Percentiles rank a stretch among this genome's conserved stretches.
phyloP scores from a whole-genome alignment of 1,284 basidiomycete genomes.

The Phellopilus nigrolimitatus region DNA sequence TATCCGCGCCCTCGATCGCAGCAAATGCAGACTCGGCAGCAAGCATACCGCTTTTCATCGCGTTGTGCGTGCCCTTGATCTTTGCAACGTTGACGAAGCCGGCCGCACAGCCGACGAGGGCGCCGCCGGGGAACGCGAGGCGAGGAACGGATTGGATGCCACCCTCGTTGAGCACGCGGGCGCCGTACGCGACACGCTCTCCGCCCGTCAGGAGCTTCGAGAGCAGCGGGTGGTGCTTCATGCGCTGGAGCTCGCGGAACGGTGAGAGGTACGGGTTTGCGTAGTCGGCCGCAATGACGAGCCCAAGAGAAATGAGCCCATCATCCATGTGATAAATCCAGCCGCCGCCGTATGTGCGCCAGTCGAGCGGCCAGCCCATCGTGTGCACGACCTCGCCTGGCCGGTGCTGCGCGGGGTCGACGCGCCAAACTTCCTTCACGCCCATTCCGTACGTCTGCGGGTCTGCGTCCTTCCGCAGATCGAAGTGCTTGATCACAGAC shows the following conservation, averaged over 20 bases:
- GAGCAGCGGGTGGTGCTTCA: constrained; percentile 98
- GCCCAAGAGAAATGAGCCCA: constrained; percentile 85
- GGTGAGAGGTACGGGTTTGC: constrained; percentile 92
- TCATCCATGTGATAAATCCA: constrained; percentile 97
- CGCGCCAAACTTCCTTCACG: constrained; percentile 96
- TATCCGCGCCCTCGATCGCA: constrained; percentile 40
- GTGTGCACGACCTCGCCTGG: constrained; percentile 91
- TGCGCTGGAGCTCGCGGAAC: constrained; percentile 88
- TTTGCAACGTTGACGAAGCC: constrained; percentile 97
- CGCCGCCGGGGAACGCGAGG: constrained; percentile 93
- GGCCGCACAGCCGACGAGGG: constrained; percentile 91
- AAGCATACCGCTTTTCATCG: constrained; percentile 99
- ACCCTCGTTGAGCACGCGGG: constrained; percentile 89
- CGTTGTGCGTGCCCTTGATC: constrained; percentile 99
- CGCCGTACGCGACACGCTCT: constrained; percentile 86
- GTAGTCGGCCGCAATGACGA: constrained; percentile 95
- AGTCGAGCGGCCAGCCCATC: constrained; percentile 89
- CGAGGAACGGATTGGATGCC: constrained; percentile 92
- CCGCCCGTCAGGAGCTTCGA: constrained; percentile 74
- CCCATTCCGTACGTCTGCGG: constrained; percentile 97
- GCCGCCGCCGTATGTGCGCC: constrained; percentile 87
- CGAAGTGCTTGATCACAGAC: constrained; percentile 74
- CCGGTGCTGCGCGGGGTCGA: constrained; percentile 71
- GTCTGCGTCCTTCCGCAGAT: constrained; percentile 74
- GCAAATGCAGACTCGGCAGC: constrained; percentile 88